Evolutionary conservation across 176 grass and related monocot genomes (phyloP).

Genomic region (Tillandsia fasciculata): DNA sequence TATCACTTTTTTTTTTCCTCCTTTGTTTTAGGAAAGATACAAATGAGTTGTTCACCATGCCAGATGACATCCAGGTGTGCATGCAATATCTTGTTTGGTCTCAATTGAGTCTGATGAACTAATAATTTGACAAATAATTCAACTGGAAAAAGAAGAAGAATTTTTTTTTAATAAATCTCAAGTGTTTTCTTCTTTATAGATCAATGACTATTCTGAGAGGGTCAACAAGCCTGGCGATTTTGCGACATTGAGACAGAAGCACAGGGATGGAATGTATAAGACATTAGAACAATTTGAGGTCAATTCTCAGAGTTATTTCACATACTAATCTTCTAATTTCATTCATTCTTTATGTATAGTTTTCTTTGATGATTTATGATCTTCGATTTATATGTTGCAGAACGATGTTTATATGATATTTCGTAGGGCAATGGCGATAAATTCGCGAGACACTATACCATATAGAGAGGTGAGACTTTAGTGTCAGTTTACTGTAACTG

Average conservation of each 20-base stretch:
- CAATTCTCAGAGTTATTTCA: neutral
- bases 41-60: constrained; percentile 56
- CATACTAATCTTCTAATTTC: neutral
- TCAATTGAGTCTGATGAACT: too few species aligned
- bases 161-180: neutral
- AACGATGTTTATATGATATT: constrained; percentile 58
- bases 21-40: constrained; percentile 41
- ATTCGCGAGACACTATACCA: constrained; percentile 38
- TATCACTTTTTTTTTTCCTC: neutral
- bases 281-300: constrained; percentile 65
- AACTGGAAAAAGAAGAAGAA: neutral
- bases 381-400: constrained; percentile 16
- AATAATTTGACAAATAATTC: neutral
- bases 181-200: constrained; percentile 19
- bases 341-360: neutral
- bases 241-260: constrained; percentile 60
- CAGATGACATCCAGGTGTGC: constrained; percentile 49
- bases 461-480: constrained; percentile 32
- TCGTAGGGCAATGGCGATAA: constrained; percentile 52
- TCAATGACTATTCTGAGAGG: constrained; percentile 38
- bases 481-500: neutral
- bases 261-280: constrained; percentile 56
- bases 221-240: constrained; percentile 53
- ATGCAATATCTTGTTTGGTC: neutral
- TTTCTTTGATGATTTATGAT: neutral